phyloP scores from a whole-genome alignment of 2,329 filamentous ascomycete species.

The Aspergillus sp. region DNA sequence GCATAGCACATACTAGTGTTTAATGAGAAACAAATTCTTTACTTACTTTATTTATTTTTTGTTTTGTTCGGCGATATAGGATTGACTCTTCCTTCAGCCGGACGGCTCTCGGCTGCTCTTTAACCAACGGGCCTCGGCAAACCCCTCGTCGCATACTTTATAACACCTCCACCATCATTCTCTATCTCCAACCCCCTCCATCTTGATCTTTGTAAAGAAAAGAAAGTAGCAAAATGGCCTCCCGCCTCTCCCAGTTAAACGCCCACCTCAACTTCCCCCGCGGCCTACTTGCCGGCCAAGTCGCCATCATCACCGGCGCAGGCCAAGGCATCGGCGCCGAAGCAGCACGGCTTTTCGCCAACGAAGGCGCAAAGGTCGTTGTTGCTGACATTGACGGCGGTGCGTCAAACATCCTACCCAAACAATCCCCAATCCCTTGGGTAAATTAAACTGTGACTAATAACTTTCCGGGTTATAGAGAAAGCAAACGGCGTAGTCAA shows the following conservation, averaged over 20 bases:
- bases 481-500: constrained; percentile 70
- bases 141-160: not conserved
- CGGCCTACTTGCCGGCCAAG: constrained; percentile 75
- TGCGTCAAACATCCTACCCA: constrained; percentile 37
- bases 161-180: not conserved
- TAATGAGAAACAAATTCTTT: not conserved
- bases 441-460: not conserved
- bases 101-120: constrained; percentile 9
- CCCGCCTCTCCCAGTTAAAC: constrained; percentile 68
- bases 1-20: not conserved
- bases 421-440: no score
- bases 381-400: constrained; percentile 78
- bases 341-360: constrained; percentile 76
- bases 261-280: constrained; percentile 79
- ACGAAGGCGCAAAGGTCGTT: constrained; percentile 82
- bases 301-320: constrained; percentile 83
- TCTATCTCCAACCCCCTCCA: constrained; percentile 4
- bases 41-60: not conserved
- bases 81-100: not conserved
- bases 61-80: not conserved
- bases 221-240: constrained; percentile 35
- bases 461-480: constrained; percentile 42
- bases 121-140: constrained; percentile 14
- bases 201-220: not conserved
- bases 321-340: constrained; percentile 89